Evolutionary conservation across 2,329 filamentous ascomycete genomes (phyloP), one percentile per base, ranked within the genome.

Genomic region (Tolypocladium paradoxum): DNA sequence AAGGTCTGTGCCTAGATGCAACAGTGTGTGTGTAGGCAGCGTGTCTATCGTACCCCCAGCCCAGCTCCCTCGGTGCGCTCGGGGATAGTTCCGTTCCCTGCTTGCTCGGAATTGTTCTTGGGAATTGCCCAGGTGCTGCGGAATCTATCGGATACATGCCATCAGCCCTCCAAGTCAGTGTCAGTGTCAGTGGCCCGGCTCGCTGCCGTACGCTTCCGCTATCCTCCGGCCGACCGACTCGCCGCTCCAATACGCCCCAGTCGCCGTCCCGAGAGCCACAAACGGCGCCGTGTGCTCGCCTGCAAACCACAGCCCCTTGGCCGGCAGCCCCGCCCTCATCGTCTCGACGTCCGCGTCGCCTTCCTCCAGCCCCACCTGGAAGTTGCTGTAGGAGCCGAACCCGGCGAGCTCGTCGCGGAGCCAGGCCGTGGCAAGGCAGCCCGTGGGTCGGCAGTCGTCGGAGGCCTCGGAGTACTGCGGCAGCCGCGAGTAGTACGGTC

Each of bases 261-360:
- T 95, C 14, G 85, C 87, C 5, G 91, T 96, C 0, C 91, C 92
- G 56, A 96, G 68, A 12, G 88, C 90, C 31, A 95, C 84, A 72
- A 96, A 95, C 5, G 91, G 90, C 52, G 89, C 85, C 24, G 90
- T 95, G 70, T 96, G 90, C 70, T 96, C 90, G 0, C 90, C 90
- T 0, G 90, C 90, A 58, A 96, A 76, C 90, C 90, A 96, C 9
- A 96, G 64, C 0, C 87, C 83, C 24, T 82, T 73, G 14, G 81
- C 82, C 1, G 83, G 84, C 58, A 87, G 60, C 0, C 85, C 84
- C 40, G 77, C 70, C 2, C 83, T 73, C 69, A 89, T 79, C 3
- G 66, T 69, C 49, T 85, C 78, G 48, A 96, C 82, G 64, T 95
- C 87, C 54, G 76, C 72, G 60, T 91, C 88, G 1, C 84, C 88